These are phyloP conservation scores for Leishmania guyanensis DNA, from an alignment of 208 protist genomes.

Conservation along the genomic window DNA sequence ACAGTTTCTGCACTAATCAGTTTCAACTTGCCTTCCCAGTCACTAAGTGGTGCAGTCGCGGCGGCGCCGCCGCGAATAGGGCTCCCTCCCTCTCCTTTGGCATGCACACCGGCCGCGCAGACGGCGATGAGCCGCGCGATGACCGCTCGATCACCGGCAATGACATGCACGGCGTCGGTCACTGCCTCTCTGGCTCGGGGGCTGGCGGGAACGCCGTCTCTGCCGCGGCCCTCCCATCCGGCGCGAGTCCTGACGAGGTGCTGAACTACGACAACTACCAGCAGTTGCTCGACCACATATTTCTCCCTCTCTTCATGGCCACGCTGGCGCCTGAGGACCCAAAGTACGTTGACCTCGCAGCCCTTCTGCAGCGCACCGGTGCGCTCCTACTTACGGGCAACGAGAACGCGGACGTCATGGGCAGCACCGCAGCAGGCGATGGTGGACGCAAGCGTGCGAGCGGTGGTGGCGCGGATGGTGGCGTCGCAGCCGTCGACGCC, in stretches of 20 bases:
- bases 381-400: constrained; percentile 97
- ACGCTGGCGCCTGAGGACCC: constrained; percentile 92
- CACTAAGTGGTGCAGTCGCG: constrained; percentile 21
- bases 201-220: constrained; percentile 5
- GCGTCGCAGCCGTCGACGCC: background rate
- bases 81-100: background rate
- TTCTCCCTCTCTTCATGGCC: constrained; percentile 98
- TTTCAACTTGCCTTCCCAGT: constrained; percentile 87
- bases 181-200: background rate
- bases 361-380: constrained; percentile 92
- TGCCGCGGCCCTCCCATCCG: background rate
- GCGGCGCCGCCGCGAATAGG: background rate
- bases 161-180: background rate
- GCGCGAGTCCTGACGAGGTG: constrained; percentile 16
- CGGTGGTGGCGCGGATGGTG: background rate
- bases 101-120: background rate
- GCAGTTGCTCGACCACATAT: constrained; percentile 97
- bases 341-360: constrained; percentile 89
- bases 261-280: constrained; percentile 90
- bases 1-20: constrained; percentile 89
- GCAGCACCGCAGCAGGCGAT: background rate
- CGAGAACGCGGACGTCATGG: constrained; percentile 85
- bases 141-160: constrained; percentile 2
- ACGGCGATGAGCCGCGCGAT: background rate
- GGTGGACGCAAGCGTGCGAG: background rate